phyloP scores from a whole-genome alignment of 2,329 filamentous ascomycete species.

The Ophiostoma tasmaniense region DNA sequence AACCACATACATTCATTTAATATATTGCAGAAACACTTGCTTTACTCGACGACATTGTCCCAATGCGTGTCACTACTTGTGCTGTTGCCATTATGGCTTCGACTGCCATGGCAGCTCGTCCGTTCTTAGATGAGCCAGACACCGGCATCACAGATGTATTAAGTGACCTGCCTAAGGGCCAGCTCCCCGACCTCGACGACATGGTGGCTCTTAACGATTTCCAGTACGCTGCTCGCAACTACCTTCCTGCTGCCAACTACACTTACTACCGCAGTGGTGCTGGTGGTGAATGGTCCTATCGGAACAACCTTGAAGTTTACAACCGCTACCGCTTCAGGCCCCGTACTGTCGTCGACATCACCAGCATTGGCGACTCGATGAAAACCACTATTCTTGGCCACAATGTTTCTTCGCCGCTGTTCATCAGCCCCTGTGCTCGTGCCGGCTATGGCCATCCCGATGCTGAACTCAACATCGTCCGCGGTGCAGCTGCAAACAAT shows the following conservation, averaged over 20 bases:
- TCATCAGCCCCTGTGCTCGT: background rate
- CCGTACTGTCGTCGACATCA: slow-evolving; percentile 1
- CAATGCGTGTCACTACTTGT: background rate
- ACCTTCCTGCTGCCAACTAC: background rate
- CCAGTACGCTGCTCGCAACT: slow-evolving; percentile 3
- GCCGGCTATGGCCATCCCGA: slow-evolving; percentile 2
- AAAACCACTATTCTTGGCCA: background rate
- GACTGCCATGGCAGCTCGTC: slow-evolving; percentile 1
- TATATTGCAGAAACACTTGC: background rate
- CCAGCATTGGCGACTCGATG: background rate
- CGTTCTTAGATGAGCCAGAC: background rate
- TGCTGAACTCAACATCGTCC: background rate
- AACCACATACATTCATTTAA: background rate
- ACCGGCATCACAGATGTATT: background rate
- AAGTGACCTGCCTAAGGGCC: background rate
- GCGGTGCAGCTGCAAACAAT: slow-evolving; percentile 1
- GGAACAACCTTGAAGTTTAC: background rate
- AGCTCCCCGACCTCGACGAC: slow-evolving; percentile 1
- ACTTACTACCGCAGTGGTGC: slow-evolving; percentile 7
- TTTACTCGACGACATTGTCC: background rate
- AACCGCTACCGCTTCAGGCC: slow-evolving; percentile 5
- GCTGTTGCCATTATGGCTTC: background rate
- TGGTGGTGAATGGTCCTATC: background rate
- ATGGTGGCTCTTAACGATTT: slow-evolving; percentile 6
- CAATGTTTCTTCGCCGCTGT: background rate